Evolutionary conservation across 2,329 filamentous ascomycete species (phyloP).

Genomic region (Xylaria arbuscula): DNA sequence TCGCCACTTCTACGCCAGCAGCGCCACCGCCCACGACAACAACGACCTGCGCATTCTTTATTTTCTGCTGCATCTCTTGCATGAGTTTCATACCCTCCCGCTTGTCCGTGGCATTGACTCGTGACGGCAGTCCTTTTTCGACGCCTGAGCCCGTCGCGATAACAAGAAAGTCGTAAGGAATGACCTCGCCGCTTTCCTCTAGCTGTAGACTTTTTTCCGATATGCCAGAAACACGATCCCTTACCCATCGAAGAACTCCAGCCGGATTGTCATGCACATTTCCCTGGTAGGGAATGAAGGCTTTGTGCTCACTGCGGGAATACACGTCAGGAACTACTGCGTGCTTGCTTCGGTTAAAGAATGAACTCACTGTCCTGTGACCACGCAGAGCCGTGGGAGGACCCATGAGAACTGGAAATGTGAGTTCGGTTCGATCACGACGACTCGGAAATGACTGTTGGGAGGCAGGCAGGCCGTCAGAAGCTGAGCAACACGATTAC

Average conservation of each 20-base stretch:
- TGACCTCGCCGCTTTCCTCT: conserved; percentile 9
- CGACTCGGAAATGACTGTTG: conserved; percentile 20
- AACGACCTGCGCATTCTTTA: conserved; percentile 12
- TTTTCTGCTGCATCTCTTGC: conserved; percentile 12
- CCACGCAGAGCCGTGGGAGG: conserved; percentile 14
- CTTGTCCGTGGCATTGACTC: conserved; percentile 22
- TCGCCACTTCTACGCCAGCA: conserved; percentile 22
- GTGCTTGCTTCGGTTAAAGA: no score
- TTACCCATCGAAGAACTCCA: conserved; percentile 14
- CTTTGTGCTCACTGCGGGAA: conserved; percentile 9
- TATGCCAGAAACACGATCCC: neutral
- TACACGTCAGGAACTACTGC: no score
- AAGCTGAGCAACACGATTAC: conserved; percentile 21
- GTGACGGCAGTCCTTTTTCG: conserved; percentile 16
- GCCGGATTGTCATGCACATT: conserved; percentile 12
- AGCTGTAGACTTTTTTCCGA: conserved; percentile 7
- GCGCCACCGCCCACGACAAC: conserved; percentile 20
- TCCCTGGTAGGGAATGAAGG: conserved; percentile 17
- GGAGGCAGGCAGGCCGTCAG: conserved; percentile 17
- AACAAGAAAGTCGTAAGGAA: conserved; percentile 15
- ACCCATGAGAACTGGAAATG: conserved; percentile 27
- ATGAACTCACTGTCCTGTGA: conserved; percentile 1
- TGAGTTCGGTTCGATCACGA: conserved; percentile 22
- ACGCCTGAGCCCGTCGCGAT: conserved; percentile 25
- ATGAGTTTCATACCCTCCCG: conserved; percentile 17